These are phyloP conservation scores for Trypanosoma platydactyli DNA, from an alignment of 208 protist species.

Conservation along the genomic window DNA sequence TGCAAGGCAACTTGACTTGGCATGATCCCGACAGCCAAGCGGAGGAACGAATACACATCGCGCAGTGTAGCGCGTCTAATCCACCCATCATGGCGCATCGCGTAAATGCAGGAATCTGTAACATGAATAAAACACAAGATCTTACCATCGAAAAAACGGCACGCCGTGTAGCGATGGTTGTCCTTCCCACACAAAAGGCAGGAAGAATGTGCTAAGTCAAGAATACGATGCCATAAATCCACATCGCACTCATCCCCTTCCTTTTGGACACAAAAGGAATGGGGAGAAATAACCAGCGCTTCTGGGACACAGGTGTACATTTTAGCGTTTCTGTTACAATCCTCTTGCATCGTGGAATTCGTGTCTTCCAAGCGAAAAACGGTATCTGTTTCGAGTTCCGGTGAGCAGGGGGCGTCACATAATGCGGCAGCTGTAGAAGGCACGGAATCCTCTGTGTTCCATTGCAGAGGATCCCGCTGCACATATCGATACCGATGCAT, in stretches of 20 bases:
- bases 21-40: slow-evolving; percentile 18
- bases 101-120: slow-evolving; percentile 33
- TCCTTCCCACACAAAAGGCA: slow-evolving; percentile 45
- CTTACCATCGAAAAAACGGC: slow-evolving; percentile 33
- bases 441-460: neutral
- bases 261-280: neutral
- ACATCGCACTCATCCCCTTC: neutral
- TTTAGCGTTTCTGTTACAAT: neutral
- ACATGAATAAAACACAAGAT: slow-evolving; percentile 38
- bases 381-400: neutral
- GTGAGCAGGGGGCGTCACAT: neutral
- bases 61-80: slow-evolving; percentile 23
- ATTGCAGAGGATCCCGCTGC: neutral
- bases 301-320: neutral
- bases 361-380: neutral
- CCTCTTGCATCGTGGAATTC: neutral
- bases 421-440: neutral
- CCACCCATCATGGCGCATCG: slow-evolving; percentile 42
- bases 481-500: neutral
- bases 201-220: neutral
- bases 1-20: slow-evolving; percentile 12
- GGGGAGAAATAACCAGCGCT: neutral
- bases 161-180: slow-evolving; percentile 42
- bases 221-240: neutral
- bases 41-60: slow-evolving; percentile 41